Evolutionary conservation across 78 protist genomes (phyloP), one percentile per base, ranked within the genome.

Genomic region (Speleostelium caveatum): DNA sequence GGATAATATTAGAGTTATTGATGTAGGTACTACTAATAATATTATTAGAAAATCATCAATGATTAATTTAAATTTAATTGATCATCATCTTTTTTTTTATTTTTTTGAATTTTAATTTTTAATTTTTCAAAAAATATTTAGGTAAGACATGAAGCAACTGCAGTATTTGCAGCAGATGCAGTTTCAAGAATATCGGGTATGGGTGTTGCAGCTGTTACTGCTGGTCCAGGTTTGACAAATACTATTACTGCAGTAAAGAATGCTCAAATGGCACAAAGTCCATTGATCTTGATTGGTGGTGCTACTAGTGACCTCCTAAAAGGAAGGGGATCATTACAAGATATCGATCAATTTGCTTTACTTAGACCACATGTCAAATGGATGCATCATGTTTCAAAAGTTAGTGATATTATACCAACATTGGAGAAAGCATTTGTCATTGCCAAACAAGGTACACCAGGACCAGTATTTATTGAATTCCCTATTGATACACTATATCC

Each of bases 91-190:
- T 65, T 36, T 35, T 65, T 65, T 35, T 22, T 36, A 17, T 3
- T 36, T 35, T 36, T 35, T 65, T 65, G 53, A 45, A 45, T 10
- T 14, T 45, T 10, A 14, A 45, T 14, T 45, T 10, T 45, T 14
- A 45, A 14, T 45, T 45, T 45, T 6, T 45, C 6, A 45, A 45
- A 45, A 45, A 45, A 45, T 14, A 45, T 35, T 22, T 22, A 79
- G 73, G 87, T 79, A 32, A 73, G 97, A 21, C 94, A 95, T 49
- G 97, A 96, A 65, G 93, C 72, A n/a, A 96, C 80, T 2, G 49
- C 96, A 28, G 97, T 94, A 28, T 96, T 96, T 83, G 97, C 97
- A 19, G 97, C 97, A 7, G 97, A 96, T 66, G 97, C 96, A 12
- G 89, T 75, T 4, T 56, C 33, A 24, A 94, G 97, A 38, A 38